These are phyloP conservation scores for Hyphopichia wangnamkhiaoensis DNA, from an alignment of 1,139 yeast genomes.

Conservation along the genomic window DNA sequence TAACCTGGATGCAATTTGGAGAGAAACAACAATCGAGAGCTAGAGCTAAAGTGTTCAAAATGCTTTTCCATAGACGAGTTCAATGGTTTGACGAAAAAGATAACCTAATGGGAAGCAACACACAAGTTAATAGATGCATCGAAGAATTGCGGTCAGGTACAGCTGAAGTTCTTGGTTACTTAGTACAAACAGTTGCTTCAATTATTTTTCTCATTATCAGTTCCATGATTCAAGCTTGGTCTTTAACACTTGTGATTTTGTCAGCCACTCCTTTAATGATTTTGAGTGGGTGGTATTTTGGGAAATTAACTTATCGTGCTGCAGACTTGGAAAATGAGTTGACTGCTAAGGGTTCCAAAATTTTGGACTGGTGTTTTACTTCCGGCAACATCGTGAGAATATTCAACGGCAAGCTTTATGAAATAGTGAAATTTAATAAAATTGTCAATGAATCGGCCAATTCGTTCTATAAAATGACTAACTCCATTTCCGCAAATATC, in stretches of 20 bases:
- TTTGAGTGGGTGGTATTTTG: constrained; percentile 48
- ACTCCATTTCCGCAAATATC: constrained; percentile 56
- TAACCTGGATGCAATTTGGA: constrained; percentile 70
- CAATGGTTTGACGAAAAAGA: constrained; percentile 62
- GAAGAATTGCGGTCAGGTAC: constrained; percentile 76
- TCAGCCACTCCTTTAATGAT: constrained; percentile 72
- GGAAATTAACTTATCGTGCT: constrained; percentile 49
- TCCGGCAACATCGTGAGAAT: constrained; percentile 62
- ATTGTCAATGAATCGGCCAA: constrained; percentile 45
- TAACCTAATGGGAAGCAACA: constrained; percentile 60
- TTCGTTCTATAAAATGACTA: constrained; percentile 48
- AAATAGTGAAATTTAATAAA: constrained; percentile 44
- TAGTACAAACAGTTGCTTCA: constrained; percentile 53
- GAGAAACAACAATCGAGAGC: constrained; percentile 68
- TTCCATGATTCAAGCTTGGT: constrained; percentile 81
- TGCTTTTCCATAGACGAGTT: constrained; percentile 38
- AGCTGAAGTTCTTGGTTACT: constrained; percentile 65
- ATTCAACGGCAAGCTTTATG: constrained; percentile 58
- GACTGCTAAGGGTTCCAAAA: constrained; percentile 58
- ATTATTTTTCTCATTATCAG: constrained; percentile 59
- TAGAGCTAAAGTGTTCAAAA: constrained; percentile 41
- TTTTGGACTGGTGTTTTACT: constrained; percentile 69
- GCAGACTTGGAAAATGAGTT: constrained; percentile 59
- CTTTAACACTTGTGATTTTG: constrained; percentile 71
- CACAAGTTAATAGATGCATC: constrained; percentile 70